Evolutionary conservation across 306 rosid genomes (phyloP), one percentile per base, ranked within the genome.

Genomic region (Dryas drummondii): DNA sequence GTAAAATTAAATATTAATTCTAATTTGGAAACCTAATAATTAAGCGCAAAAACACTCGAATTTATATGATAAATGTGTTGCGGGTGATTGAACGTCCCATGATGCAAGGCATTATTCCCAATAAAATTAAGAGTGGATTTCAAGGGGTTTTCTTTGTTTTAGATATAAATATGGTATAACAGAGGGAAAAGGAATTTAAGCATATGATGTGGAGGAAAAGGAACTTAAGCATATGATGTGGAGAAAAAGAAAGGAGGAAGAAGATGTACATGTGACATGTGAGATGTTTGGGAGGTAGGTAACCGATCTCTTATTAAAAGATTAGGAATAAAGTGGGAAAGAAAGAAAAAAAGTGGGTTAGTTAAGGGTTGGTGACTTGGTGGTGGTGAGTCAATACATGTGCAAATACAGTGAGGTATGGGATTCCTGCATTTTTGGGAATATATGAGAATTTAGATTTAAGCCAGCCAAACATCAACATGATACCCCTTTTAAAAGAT

Each of bases 221-320:
- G 57, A 67, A 67, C 26, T 47, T 26, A 49, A 47, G 12, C 57
- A 48, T 67, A 19, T 67, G 56, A 67, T 49, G 44, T 48, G 49
- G 63, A 59, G 9, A 11, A 10, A 55, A 71, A 74, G 76, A n/a
- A 42, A 53, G 3, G 57, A 52, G 53, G 52, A 57, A 65, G 72
- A 66, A 26, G 46, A 57, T 6, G 12, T 6, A 14, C 19, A 52
- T 50, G 32, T 45, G 37, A 57, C 89, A 86, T 81, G 87, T 86
- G 87, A 76, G 42, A 69, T 79, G 87, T 83, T 83, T 65, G 80
- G 78, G 70, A 69, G 86, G 85, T 79, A 73, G 90, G 87, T 83
- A 83, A 74, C 82, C 81, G 82, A 83, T 76, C 69, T 69, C 55
- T 14, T 59, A 52, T 59, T 79, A 72, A 42, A 65, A 41, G 48